Conservation (phyloP, 164 flowering plant species). For the Tetracentron sinense region DNA sequence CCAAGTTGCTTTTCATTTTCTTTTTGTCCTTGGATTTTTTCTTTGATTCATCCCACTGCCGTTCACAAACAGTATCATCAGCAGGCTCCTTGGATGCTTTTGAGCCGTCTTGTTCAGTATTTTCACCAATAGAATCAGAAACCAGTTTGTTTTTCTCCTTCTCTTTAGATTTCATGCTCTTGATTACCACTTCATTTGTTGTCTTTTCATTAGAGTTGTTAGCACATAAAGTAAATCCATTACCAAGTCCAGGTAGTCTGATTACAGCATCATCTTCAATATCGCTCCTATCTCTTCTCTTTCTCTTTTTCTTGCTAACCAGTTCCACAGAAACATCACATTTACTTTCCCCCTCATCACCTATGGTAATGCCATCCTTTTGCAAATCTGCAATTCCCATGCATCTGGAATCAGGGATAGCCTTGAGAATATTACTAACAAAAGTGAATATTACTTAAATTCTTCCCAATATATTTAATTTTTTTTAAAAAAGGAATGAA, state of each 20-base stretch:
- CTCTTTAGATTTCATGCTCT: conserved; percentile 23
- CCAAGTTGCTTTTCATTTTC: conserved; percentile 36
- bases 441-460: conserved; percentile 1
- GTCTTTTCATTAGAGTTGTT: conserved; percentile 1
- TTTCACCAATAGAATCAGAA: conserved; percentile 12
- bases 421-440: not conserved
- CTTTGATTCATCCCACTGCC: conserved; percentile 11
- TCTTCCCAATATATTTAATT: not conserved
- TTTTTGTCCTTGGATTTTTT: conserved; percentile 37
- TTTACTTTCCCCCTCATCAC: conserved; percentile 1
- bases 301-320: conserved; percentile 13
- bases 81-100: conserved; percentile 8
- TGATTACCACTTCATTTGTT: conserved; percentile 5
- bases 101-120: not conserved
- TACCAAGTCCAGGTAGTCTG: not conserved
- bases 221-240: not conserved
- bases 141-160: conserved; percentile 25
- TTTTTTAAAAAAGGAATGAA: not conserved
- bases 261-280: not conserved
- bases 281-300: conserved; percentile 4
- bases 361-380: not conserved
- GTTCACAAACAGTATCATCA: conserved; percentile 5
- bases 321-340: conserved; percentile 3
- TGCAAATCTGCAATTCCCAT: conserved; percentile 20
- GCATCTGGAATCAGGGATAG: conserved; percentile 11